Conservation (phyloP, 164 flowering plant genomes). For the Amborella trichopoda region DNA sequence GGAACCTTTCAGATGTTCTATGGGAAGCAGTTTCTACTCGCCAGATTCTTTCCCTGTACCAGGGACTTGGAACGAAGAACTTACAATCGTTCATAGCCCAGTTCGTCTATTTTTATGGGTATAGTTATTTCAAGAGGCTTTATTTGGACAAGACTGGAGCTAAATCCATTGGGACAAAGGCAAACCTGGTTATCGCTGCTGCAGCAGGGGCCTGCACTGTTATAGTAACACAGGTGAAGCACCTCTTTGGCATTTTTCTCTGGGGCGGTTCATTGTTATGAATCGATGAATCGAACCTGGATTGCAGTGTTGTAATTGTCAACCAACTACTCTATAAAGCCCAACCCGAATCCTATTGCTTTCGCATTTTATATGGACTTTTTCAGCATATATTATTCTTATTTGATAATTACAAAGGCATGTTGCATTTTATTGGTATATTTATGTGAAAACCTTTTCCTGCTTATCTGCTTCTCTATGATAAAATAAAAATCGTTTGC, state of each 20-base stretch:
- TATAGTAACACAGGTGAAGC: slow-evolving; percentile 41
- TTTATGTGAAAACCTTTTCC: no score
- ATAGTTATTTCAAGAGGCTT: slow-evolving; percentile 48
- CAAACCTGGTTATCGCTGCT: slow-evolving; percentile 60
- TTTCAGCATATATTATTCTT: no score
- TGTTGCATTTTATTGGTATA: no score
- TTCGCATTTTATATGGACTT: neutral
- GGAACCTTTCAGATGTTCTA: slow-evolving; percentile 50
- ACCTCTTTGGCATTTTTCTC: no score
- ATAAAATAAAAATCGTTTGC: no score
- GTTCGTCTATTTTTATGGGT: slow-evolving; percentile 63
- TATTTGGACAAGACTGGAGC: slow-evolving; percentile 29
- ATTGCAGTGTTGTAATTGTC: neutral
- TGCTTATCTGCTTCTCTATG: no score
- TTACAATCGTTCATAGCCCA: slow-evolving; percentile 52
- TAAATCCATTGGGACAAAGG: slow-evolving; percentile 51
- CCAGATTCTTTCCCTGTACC: slow-evolving; percentile 56
- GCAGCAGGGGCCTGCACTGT: slow-evolving; percentile 67
- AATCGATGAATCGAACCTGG: neutral
- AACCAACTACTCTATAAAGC: neutral
- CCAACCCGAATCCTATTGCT: neutral
- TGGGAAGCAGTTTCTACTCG: slow-evolving; percentile 53
- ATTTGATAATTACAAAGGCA: no score
- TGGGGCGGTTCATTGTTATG: neutral
- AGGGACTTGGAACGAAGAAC: slow-evolving; percentile 66